These are phyloP conservation scores for Boletus rex-veris DNA, from an alignment of 768 basidiomycete genomes.

Conservation along the genomic window DNA sequence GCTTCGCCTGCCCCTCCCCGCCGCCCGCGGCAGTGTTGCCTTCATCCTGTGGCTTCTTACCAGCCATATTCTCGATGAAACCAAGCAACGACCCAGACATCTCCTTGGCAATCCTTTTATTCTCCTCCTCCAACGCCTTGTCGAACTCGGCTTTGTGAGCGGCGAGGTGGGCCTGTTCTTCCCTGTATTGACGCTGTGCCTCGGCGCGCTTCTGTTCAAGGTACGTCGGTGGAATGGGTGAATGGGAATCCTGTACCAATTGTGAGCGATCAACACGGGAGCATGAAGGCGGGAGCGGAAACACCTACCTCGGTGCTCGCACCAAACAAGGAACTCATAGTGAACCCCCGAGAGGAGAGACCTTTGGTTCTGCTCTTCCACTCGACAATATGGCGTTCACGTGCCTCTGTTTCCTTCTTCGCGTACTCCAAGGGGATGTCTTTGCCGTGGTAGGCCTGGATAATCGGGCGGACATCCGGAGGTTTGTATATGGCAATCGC, in stretches of 20 bases:
- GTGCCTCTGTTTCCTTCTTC: constrained; percentile 81
- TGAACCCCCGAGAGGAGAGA: constrained; percentile 38
- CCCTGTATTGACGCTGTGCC: constrained; percentile 48
- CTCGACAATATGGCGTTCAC: constrained; percentile 71
- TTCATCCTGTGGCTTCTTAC: constrained; percentile 19
- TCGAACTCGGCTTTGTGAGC: constrained; percentile 52
- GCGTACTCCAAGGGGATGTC: constrained; percentile 88
- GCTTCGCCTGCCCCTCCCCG: constrained; percentile 9
- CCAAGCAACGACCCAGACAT: constrained; percentile 43
- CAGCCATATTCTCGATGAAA: constrained; percentile 22
- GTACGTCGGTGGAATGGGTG: constrained; percentile 45
- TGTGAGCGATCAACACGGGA: background rate
- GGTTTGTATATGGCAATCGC: constrained; percentile 92
- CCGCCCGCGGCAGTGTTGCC: constrained; percentile 6
- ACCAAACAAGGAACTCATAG: constrained; percentile 45
- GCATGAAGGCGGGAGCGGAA: background rate
- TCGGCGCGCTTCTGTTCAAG: constrained; percentile 50
- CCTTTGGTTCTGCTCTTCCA: constrained; percentile 58
- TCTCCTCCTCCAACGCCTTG: constrained; percentile 48
- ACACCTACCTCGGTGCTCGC: constrained; percentile 28
- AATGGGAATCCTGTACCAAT: constrained; percentile 17
- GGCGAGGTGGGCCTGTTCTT: constrained; percentile 51
- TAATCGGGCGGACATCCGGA: constrained; percentile 80
- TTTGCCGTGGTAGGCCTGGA: constrained; percentile 82
- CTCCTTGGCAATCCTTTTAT: constrained; percentile 45